Conservation (phyloP, 2,329 filamentous ascomycete species). For the Aspergillus tubingensis region DNA sequence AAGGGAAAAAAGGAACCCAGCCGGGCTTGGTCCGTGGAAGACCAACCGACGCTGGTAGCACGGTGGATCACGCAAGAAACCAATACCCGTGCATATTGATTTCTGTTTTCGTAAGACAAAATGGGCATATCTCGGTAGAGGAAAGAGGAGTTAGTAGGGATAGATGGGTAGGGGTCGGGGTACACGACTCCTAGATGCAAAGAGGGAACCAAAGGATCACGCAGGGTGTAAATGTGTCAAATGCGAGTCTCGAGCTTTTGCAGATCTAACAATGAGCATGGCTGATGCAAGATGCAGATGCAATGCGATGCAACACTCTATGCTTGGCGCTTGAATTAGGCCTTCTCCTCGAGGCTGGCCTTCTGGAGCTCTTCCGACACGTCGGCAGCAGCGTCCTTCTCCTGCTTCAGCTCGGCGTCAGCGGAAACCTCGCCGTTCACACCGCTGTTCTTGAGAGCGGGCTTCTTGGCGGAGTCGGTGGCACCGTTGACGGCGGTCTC, state of each 20-base stretch:
- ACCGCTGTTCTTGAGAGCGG: slow-evolving; percentile 52
- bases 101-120: slow-evolving; percentile 2
- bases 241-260: slow-evolving; percentile 28
- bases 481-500: slow-evolving; percentile 54
- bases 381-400: slow-evolving; percentile 62
- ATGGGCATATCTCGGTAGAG: neutral
- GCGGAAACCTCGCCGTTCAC: slow-evolving; percentile 57
- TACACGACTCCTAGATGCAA: slow-evolving; percentile 7
- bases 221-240: slow-evolving; percentile 13
- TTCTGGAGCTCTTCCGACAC: slow-evolving; percentile 62
- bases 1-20: neutral
- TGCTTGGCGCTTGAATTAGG: slow-evolving; percentile 23
- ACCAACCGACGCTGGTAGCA: neutral
- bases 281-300: slow-evolving; percentile 21
- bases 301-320: slow-evolving; percentile 19
- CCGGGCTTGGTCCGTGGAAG: neutral
- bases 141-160: neutral
- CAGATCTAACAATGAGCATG: slow-evolving; percentile 24
- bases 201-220: slow-evolving; percentile 21
- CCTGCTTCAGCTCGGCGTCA: slow-evolving; percentile 56
- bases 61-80: neutral
- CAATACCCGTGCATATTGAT: slow-evolving; percentile 5
- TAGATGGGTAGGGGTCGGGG: neutral
- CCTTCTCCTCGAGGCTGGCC: slow-evolving; percentile 60
- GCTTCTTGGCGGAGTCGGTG: slow-evolving; percentile 58